phyloP scores from a whole-genome alignment of 129 eudicot species.

The Calendula officinalis region DNA sequence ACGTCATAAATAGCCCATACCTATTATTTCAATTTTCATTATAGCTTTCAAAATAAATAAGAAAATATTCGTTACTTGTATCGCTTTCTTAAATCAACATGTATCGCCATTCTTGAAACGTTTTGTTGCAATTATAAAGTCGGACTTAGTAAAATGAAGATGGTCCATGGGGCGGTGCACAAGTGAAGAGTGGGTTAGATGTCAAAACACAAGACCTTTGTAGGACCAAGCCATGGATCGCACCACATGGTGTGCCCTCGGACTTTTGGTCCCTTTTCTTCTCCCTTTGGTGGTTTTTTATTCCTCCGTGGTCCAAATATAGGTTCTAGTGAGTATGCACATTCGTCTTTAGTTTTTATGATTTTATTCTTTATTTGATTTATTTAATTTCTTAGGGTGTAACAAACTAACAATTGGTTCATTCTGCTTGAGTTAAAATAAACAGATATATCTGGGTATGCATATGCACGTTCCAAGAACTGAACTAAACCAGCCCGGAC shows the following conservation, averaged over 20 bases:
- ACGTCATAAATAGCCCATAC: constrained; percentile 31
- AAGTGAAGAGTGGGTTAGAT: constrained; percentile 19
- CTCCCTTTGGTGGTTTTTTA: constrained; percentile 3
- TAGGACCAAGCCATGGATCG: constrained; percentile 26
- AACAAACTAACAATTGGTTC: no score
- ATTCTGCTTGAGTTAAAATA: no score
- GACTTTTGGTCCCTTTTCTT: constrained; percentile 18
- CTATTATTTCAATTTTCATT: constrained; percentile 8
- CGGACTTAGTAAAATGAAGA: constrained; percentile 16
- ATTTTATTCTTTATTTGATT: neutral
- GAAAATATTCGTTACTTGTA: constrained; percentile 4
- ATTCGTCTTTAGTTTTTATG: neutral
- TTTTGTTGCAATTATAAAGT: constrained; percentile 12
- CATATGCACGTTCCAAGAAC: no score
- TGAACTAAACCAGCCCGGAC: no score
- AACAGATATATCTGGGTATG: no score
- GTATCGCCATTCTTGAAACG: constrained; percentile 10
- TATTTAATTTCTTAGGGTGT: no score
- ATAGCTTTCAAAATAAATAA: constrained; percentile 5
- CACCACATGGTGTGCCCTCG: constrained; percentile 28
- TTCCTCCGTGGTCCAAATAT: constrained; percentile 25
- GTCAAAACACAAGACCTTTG: constrained; percentile 10
- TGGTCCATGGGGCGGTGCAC: constrained; percentile 22
- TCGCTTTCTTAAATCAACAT: constrained; percentile 28
- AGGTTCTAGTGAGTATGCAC: neutral